These are phyloP conservation scores for Cryptosporidium meleagridis DNA, from an alignment of 169 alveolate species.

Conservation along the genomic window DNA sequence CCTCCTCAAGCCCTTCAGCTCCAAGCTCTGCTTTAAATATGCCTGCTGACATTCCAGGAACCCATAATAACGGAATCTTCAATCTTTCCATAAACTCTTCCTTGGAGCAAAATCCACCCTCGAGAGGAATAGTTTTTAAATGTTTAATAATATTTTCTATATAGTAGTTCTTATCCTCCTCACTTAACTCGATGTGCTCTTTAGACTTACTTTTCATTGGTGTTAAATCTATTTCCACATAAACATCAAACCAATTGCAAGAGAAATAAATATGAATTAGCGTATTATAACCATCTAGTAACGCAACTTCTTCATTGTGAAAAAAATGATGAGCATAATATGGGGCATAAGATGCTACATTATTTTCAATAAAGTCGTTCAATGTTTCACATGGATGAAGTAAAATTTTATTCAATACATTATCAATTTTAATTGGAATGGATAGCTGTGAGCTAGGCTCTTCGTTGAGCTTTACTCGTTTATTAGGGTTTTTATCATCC, in stretches of 20 bases:
- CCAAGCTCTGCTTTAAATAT: neutral
- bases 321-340: constrained; percentile 53
- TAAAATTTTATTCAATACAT: constrained; percentile 17
- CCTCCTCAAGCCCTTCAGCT: neutral
- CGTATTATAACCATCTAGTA: constrained; percentile 43
- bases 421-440: neutral
- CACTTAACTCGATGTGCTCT: neutral
- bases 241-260: constrained; percentile 67
- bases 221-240: constrained; percentile 37
- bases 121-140: constrained; percentile 15
- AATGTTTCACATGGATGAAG: constrained; percentile 27
- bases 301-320: constrained; percentile 32
- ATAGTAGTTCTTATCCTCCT: constrained; percentile 1
- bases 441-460: neutral
- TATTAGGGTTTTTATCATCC: constrained; percentile 4
- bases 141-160: constrained; percentile 6
- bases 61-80: neutral
- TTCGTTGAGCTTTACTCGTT: constrained; percentile 3
- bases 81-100: constrained; percentile 47
- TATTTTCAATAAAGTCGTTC: constrained; percentile 2
- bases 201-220: neutral
- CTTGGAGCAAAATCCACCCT: constrained; percentile 36
- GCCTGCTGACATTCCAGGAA: constrained; percentile 10
- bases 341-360: neutral
- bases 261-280: constrained; percentile 49